phyloP scores from a whole-genome alignment of 768 basidiomycete species.

The Leccinum subgranulosum region DNA sequence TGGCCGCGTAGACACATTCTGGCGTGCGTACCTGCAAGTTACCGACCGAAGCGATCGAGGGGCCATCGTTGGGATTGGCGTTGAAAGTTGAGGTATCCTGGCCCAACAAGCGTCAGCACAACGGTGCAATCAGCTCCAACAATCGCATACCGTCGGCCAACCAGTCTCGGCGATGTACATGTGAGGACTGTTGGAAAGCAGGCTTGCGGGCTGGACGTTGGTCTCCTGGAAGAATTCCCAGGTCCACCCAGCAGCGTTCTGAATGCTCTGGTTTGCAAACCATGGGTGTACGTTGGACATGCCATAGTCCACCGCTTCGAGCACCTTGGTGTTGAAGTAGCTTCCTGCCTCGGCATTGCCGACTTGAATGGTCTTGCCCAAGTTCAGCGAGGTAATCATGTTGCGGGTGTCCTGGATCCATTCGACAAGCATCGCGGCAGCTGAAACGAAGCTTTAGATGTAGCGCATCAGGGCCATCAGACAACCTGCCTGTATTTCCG shows the following conservation, averaged over 20 bases:
- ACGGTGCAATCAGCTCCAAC: not conserved
- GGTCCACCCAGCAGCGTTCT: conserved; percentile 79
- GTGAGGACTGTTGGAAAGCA: conserved; percentile 64
- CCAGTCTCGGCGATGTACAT: conserved; percentile 96
- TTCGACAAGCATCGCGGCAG: conserved; percentile 59
- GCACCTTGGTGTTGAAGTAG: conserved; percentile 72
- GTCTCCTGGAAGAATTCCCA: conserved; percentile 66
- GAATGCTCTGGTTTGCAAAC: conserved; percentile 80
- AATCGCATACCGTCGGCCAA: conserved; percentile 64
- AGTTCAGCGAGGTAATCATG: conserved; percentile 51
- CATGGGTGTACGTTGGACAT: conserved; percentile 92
- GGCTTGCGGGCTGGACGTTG: conserved; percentile 56
- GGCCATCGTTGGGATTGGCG: conserved; percentile 62
- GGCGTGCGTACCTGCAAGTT: conserved; percentile 52
- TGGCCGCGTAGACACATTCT: not conserved
- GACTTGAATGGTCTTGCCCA: conserved; percentile 62
- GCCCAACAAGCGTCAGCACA: conserved; percentile 2
- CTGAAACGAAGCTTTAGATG: conserved; percentile 22
- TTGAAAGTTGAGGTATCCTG: conserved; percentile 57
- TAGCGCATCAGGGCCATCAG: not conserved
- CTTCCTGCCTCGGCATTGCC: conserved; percentile 86
- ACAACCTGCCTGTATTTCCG: conserved; percentile 41
- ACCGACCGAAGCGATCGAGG: conserved; percentile 54
- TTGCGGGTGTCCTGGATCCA: conserved; percentile 66
- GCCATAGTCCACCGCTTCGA: conserved; percentile 65